Conservation (phyloP, 768 basidiomycete genomes). For the Pisolithus sp. region DNA sequence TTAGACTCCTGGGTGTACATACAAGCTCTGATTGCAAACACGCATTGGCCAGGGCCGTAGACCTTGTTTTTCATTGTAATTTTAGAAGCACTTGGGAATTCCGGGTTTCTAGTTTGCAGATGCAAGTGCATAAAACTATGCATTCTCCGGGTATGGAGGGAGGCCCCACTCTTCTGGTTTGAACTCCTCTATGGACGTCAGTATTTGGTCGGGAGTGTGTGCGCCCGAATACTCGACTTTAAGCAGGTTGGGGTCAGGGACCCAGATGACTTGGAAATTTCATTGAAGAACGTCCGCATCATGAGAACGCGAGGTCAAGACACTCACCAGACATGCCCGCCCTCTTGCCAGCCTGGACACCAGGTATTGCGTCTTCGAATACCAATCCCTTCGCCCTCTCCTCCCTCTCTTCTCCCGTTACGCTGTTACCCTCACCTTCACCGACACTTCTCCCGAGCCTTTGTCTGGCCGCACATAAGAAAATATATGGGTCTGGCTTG, state of each 20-base stretch:
- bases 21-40: not conserved
- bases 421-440: conserved; percentile 26
- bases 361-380: conserved; percentile 76
- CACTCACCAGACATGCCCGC: conserved; percentile 79
- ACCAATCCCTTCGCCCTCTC: conserved; percentile 65
- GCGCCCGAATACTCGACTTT: conserved; percentile 39
- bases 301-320: not conserved
- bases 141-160: conserved; percentile 48
- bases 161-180: conserved; percentile 80
- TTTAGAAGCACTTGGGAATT: not conserved
- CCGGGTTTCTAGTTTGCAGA: not conserved
- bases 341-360: conserved; percentile 73
- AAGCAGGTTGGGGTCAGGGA: conserved; percentile 69
- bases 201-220: conserved; percentile 53
- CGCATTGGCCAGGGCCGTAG: conserved; percentile 1
- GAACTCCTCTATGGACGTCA: conserved; percentile 65
- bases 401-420: conserved; percentile 29
- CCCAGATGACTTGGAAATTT: conserved; percentile 62
- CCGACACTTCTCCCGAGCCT: conserved; percentile 55
- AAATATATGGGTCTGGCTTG: conserved; percentile 83
- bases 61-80: too few species aligned
- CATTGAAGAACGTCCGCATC: conserved; percentile 1
- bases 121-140: not conserved
- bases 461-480: conserved; percentile 62
- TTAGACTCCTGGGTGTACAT: conserved; percentile 11